These are phyloP conservation scores for Aureobasidium sp. DNA, from an alignment of 2,329 filamentous ascomycete genomes.

Conservation along the genomic window DNA sequence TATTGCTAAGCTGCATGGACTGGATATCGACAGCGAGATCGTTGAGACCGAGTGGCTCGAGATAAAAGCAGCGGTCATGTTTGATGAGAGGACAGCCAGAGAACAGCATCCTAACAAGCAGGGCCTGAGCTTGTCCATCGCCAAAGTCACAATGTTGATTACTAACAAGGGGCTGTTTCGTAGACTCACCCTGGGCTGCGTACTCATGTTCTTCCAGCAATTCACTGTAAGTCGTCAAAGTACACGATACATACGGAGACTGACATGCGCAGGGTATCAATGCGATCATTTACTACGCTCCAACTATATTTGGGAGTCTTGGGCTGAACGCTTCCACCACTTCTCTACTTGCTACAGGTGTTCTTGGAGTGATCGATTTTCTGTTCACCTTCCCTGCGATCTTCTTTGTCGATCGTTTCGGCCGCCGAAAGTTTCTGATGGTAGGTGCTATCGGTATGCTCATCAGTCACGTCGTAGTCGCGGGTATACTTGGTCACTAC, in stretches of 20 bases:
- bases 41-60: conserved; percentile 34
- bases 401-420: conserved; percentile 69
- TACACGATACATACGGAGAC: too few relatives aligned
- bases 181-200: conserved; percentile 19
- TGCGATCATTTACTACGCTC: conserved; percentile 53
- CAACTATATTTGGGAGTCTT: conserved; percentile 52
- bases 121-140: too few relatives aligned
- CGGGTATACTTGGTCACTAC: conserved; percentile 70
- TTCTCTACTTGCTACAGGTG: conserved; percentile 71
- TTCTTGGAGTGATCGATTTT: conserved; percentile 75
- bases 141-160: too few relatives aligned
- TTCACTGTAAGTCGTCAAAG: too few relatives aligned
- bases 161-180: conserved; percentile 22
- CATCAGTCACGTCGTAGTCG: conserved; percentile 74
- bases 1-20: conserved; percentile 30
- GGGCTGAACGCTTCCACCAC: conserved; percentile 48
- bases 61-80: conserved; percentile 32
- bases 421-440: conserved; percentile 67
- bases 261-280: conserved; percentile 40
- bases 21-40: conserved; percentile 26
- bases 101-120: conserved; percentile 25
- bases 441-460: conserved; percentile 76
- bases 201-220: conserved; percentile 22
- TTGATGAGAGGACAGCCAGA: conserved; percentile 30
- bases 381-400: conserved; percentile 70